Evolutionary conservation across 805 yeast species (phyloP), one percentile per base, ranked within the genome.

Genomic region (Teunomyces gatunensis): DNA sequence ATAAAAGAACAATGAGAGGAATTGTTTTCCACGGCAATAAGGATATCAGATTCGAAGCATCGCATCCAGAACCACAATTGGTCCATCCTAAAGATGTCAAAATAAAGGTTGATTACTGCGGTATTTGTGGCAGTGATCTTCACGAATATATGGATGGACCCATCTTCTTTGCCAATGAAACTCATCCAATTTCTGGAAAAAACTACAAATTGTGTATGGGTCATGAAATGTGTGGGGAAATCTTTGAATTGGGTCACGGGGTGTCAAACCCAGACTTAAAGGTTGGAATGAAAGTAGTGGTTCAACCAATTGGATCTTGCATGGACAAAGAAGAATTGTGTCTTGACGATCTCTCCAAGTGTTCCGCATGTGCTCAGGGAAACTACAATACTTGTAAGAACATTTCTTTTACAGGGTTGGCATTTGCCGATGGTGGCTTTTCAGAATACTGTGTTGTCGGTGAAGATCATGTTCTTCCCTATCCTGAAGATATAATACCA

Each of bases 341-440:
- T n/a, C 15, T 13, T n/a, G n/a, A 15, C 5, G 39, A 43, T n/a
- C 13, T 13, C 15, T 7, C 27, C 25, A 43, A 43, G 13, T 43
- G 46, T 27, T 15, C 32, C 6, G 25, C 46, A 4, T 43, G 46
- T 43, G 46, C 25, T 3, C 34, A 34, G 12, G 46, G 46, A 6
- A 12, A 15, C 5, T 43, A 43, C 15, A 43, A 43, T 20, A 27
- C 40, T 12, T 43, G 46, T 17, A 39, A 34, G 33, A 6, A 43
- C 4, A 33, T 43, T 15, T 13, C 33, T 15, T 34, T 43, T 12
- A 32, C 37, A 2, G 46, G 46, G 5, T 43, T 43, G 34, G 28
- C 25, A 6, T 43, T 43, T 37, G 28, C 41, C n/a, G 46, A 43
- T 13, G 46, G 46, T 5, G 46, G 46, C 10, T 43, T 43, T 25